Percentiles rank a stretch among this genome's conserved stretches.
These are phyloP conservation scores for Tritrichomonas musculus DNA, from an alignment of 208 protist species.

Conservation along the genomic window DNA sequence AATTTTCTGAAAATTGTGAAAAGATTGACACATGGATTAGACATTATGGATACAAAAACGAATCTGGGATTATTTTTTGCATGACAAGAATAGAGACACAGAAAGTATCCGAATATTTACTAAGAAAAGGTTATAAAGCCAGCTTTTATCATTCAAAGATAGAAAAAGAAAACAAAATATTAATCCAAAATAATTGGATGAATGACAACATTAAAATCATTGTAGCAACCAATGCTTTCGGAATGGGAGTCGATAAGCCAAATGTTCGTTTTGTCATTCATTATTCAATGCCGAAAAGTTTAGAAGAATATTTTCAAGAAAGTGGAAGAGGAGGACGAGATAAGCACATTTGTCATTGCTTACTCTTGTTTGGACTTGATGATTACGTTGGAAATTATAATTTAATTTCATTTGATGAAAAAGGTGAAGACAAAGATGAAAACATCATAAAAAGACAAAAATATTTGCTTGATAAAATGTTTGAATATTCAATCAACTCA, in stretches of 20 bases:
- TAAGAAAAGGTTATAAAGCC: neutral
- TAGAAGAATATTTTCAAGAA: constrained; percentile 94
- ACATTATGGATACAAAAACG: neutral
- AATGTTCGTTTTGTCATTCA: constrained; percentile 69
- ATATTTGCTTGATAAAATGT: neutral
- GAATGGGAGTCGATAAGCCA: constrained; percentile 60
- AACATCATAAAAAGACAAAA: neutral
- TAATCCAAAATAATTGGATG: constrained; percentile 36
- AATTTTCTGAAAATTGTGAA: neutral
- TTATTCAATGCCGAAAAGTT: constrained; percentile 73
- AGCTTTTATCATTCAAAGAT: constrained; percentile 36
- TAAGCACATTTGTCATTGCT: constrained; percentile 59
- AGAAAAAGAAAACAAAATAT: neutral
- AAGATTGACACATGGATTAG: neutral
- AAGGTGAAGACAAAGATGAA: neutral
- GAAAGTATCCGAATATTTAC: neutral
- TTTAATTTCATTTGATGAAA: neutral
- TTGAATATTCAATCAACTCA: neutral
- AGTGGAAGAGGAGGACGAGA: constrained; percentile 84
- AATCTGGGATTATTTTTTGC: constrained; percentile 5
- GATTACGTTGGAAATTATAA: neutral
- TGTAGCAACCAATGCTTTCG: constrained; percentile 56
- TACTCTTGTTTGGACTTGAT: constrained; percentile 38
- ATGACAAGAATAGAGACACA: neutral
- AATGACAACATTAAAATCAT: constrained; percentile 36